Percentiles rank a stretch among this genome's conserved stretches.
Conservation (phyloP, 352 stramenopile species). For the Pythium pyrilobum region DNA sequence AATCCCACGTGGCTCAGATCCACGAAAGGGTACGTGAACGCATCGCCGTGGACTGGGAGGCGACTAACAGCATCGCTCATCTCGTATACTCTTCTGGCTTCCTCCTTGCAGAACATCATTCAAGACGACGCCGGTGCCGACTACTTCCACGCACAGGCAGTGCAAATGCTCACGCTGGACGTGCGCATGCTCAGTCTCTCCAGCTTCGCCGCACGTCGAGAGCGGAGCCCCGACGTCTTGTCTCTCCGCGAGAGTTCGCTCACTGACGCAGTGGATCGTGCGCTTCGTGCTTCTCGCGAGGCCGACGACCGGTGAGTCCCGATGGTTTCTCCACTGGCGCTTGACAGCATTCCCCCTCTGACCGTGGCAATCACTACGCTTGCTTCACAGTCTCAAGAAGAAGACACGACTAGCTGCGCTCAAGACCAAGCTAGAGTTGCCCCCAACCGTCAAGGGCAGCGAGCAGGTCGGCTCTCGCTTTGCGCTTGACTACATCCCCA, state of each 20-base stretch:
- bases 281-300: slow-evolving; percentile 1
- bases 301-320: background rate
- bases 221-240: background rate
- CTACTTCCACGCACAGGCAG: slow-evolving; percentile 12
- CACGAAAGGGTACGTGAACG: background rate
- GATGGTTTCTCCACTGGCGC: background rate
- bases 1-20: background rate
- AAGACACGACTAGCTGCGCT: slow-evolving; percentile 20
- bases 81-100: background rate
- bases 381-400: slow-evolving; percentile 16
- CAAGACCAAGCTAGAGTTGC: slow-evolving; percentile 36
- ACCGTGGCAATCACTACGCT: no score
- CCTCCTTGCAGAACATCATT: background rate
- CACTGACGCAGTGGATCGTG: slow-evolving; percentile 6
- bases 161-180: background rate
- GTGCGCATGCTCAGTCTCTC: slow-evolving; percentile 14
- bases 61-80: background rate
- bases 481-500: slow-evolving; percentile 64
- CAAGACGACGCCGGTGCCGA: slow-evolving; percentile 8
- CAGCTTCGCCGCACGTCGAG: background rate
- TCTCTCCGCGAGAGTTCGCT: slow-evolving; percentile 1
- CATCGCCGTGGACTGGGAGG: background rate
- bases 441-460: slow-evolving; percentile 19
- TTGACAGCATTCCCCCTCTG: background rate
- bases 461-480: slow-evolving; percentile 32